phyloP scores from a whole-genome alignment of 768 basidiomycete species.

The Mycena alexandri region DNA sequence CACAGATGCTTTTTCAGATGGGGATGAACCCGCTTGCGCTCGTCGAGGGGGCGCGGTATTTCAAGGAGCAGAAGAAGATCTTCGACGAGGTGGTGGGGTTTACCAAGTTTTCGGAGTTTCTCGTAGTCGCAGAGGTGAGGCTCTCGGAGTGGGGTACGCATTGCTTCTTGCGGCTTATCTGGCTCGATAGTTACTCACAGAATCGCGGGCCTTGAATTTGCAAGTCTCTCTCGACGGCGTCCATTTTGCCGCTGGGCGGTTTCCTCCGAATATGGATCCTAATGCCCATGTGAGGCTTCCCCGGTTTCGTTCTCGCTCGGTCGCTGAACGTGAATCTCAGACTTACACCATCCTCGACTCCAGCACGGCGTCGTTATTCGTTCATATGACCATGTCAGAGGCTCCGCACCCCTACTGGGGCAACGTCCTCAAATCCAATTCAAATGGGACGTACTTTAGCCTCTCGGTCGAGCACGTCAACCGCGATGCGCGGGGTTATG shows the following conservation, averaged over 20 bases:
- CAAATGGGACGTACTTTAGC: constrained; percentile 96
- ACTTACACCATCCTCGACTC: constrained; percentile 96
- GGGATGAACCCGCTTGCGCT: constrained; percentile 78
- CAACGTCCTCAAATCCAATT: constrained; percentile 94
- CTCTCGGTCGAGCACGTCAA: constrained; percentile 90
- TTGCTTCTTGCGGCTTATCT: constrained; percentile 8
- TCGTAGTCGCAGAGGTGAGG: constrained; percentile 91
- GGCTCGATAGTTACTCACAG: constrained; percentile 59
- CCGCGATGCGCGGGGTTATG: constrained; percentile 84
- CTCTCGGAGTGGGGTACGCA: neutral
- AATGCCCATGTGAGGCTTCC: constrained; percentile 77
- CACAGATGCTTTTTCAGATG: constrained; percentile 67
- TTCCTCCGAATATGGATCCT: constrained; percentile 91
- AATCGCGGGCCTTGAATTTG: constrained; percentile 73
- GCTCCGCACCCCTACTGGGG: constrained; percentile 84
- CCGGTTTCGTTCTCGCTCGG: constrained; percentile 43
- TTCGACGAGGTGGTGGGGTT: constrained; percentile 96
- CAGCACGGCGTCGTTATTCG: constrained; percentile 89
- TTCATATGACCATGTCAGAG: constrained; percentile 95
- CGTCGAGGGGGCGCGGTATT: constrained; percentile 82
- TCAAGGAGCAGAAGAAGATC: constrained; percentile 73
- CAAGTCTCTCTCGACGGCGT: constrained; percentile 94
- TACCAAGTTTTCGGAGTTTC: constrained; percentile 95
- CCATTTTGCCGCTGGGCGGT: constrained; percentile 85
- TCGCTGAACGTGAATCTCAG: constrained; percentile 50